Conservation (phyloP, 176 grass and related monocot species). For the Puccinellia tenuiflora region DNA sequence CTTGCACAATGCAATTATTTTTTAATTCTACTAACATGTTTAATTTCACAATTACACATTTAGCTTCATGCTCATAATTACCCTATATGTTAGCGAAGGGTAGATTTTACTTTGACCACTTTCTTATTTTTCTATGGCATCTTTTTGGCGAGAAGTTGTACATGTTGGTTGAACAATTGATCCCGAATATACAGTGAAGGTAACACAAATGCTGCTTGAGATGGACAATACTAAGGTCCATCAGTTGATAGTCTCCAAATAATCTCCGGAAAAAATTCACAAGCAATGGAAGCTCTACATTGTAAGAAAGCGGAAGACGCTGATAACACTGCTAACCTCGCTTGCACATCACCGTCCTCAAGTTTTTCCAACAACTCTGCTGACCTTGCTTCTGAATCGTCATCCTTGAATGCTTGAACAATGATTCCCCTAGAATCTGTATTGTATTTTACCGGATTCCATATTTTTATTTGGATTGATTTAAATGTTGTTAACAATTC, state of each 20-base stretch:
- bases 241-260: neutral
- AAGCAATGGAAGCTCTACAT: neutral
- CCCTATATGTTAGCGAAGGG: neutral
- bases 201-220: neutral
- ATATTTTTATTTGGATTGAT: no score
- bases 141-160: neutral
- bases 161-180: neutral
- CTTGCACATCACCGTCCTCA: neutral
- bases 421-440: neutral
- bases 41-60: neutral
- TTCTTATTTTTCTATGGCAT: neutral
- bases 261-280: neutral
- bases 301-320: neutral
- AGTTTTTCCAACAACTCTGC: neutral
- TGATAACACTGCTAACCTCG: neutral
- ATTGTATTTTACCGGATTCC: no score
- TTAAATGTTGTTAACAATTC: no score
- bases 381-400: neutral
- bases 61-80: neutral
- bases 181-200: neutral
- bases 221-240: neutral
- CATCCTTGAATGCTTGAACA: neutral
- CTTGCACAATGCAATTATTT: neutral
- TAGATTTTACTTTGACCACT: neutral
- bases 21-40: neutral